Evolutionary conservation across 192 early-diverging fungal species (phyloP).

Genomic region (Mortierella alpina): DNA sequence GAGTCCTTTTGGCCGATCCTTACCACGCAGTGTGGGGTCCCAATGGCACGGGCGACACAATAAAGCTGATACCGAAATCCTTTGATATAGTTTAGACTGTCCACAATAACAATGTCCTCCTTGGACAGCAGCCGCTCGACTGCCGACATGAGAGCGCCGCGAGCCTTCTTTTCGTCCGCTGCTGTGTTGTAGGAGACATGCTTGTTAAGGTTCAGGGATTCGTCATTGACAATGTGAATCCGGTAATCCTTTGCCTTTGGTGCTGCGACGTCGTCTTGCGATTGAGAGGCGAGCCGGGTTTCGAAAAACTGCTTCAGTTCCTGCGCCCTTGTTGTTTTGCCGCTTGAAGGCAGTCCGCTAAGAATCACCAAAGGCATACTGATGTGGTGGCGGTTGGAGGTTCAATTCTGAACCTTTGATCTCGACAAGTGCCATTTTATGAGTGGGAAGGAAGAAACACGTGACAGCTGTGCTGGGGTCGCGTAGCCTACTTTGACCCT

Average conservation of each 20-base stretch:
- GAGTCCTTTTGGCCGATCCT: not conserved
- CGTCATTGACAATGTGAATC: conserved; percentile 85
- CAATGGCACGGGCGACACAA: conserved; percentile 85
- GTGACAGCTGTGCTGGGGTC: not conserved
- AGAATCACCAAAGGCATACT: conserved; percentile 94
- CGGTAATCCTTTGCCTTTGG: conserved; percentile 50
- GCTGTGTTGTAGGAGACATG: conserved; percentile 53
- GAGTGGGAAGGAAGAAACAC: not conserved
- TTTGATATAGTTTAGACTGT: conserved; percentile 99
- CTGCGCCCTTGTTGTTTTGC: conserved; percentile 86
- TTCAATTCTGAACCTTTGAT: not conserved
- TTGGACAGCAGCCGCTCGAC: conserved; percentile 87
- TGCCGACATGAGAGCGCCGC: conserved; percentile 87
- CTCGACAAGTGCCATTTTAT: not conserved
- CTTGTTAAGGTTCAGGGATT: conserved; percentile 49
- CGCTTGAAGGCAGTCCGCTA: conserved; percentile 88
- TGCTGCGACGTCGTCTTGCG: conserved; percentile 46
- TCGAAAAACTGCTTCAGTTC: conserved; percentile 74
- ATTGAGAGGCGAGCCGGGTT: conserved; percentile 52
- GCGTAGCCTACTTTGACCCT: too few species aligned
- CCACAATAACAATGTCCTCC: conserved; percentile 91
- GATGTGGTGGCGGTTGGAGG: not conserved
- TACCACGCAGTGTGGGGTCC: conserved; percentile 89
- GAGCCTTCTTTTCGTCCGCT: conserved; percentile 88
- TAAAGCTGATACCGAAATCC: conserved; percentile 98